Evolutionary conservation across 164 flowering plant species (phyloP), one percentile per base, ranked within the genome.

Genomic region (Litsea cubeba): DNA sequence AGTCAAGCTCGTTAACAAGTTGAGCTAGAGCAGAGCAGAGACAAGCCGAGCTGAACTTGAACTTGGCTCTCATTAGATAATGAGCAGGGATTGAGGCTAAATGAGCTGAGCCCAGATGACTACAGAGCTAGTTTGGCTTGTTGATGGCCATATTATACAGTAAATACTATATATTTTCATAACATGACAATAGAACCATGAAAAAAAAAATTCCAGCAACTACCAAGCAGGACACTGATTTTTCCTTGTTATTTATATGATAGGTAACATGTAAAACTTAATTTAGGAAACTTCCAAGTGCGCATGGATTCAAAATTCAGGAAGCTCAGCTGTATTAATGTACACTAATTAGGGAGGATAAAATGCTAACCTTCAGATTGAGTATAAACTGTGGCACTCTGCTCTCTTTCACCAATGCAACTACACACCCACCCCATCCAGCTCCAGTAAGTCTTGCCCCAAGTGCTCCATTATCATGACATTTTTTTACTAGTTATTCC

Each of bases 401-500:
- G 68, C 65, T 78, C 71, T 93, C 99, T 76, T 87, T 88, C 4
- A 95, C 97, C 79, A 95, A 81, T 67, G 97, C 89, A n/a, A 95
- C 99, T 0, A 91, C 91, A 83, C 99, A 95, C 23, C 99, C 99
- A 69, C 99, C 99, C 99, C 99, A 93, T 82, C 99, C 99, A 51
- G 99, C 99, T 81, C 99, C 98, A 0, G 98, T 93, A n/a, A 95
- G 96, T 84, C 99, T 90, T 65, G 99, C 97, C 54, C 99, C 99
- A 22, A 95, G 84, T 32, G 98, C 99, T 69, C 94, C 95, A 71
- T 88, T 85, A 6, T 85, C 88, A 23, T 90, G 86, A 68, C 93
- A 89, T n/a, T 86, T 68, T 64, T 83, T 86, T 17, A 93, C 99
- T 25, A 95, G 90, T 81, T 90, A 95, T 84, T 93, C 98, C 87